These are phyloP conservation scores for Orobanche coerulescens DNA, from an alignment of 257 asterid genomes.

Conservation along the genomic window DNA sequence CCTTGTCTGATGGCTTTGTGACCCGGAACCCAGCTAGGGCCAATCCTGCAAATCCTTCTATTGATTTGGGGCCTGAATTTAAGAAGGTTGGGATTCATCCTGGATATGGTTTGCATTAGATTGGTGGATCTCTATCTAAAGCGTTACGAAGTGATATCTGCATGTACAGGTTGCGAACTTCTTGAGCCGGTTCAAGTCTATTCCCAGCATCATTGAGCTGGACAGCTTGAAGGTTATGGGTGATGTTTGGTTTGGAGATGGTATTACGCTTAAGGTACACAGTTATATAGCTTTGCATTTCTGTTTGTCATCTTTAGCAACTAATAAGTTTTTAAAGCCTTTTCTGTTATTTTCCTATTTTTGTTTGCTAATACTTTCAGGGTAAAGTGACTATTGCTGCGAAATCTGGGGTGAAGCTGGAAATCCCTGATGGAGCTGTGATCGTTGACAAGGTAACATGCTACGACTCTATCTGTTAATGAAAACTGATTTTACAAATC, in stretches of 20 bases:
- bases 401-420: slow-evolving; percentile 65
- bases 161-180: slow-evolving; percentile 61
- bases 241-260: slow-evolving; percentile 86
- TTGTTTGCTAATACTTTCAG: slow-evolving; percentile 27
- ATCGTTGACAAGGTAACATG: slow-evolving; percentile 62
- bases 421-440: slow-evolving; percentile 76
- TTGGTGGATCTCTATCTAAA: slow-evolving; percentile 3
- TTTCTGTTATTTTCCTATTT: background rate
- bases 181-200: slow-evolving; percentile 78
- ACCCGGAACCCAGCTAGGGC: slow-evolving; percentile 69
- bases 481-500: background rate
- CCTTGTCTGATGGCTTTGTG: slow-evolving; percentile 74
- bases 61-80: slow-evolving; percentile 95
- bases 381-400: slow-evolving; percentile 80
- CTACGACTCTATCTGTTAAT: background rate
- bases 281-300: background rate
- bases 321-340: background rate
- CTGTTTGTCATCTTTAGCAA: background rate
- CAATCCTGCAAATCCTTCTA: slow-evolving; percentile 77
- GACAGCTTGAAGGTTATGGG: slow-evolving; percentile 89
- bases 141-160: background rate
- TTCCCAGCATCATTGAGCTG: slow-evolving; percentile 87
- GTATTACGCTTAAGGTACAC: slow-evolving; percentile 65
- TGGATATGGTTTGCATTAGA: background rate
- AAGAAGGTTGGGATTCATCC: slow-evolving; percentile 60